Base-by-base conservation (phyloP, 1,284 basidiomycete genomes). In the Golubevia pallescens region DNA sequence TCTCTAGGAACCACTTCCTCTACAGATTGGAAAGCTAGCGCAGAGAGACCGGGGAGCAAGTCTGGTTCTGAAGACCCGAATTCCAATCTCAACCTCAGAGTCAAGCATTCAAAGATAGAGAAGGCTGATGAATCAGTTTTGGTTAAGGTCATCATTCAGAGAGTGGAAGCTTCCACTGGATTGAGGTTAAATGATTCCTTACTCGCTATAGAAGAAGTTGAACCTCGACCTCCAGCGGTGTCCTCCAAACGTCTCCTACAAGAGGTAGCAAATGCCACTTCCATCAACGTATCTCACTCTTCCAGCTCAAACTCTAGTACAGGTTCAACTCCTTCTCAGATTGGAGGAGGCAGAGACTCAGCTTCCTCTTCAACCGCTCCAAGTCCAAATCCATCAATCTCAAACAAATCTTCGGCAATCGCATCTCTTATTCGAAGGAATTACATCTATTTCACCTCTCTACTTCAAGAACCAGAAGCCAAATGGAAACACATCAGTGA, bases 381-480 rank as follows among this genome's bases (percentile, higher is more conserved):
- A 38, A 38, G 34, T 10, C 34, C 34, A 16, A 48, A 48, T 48
- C 3, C 34, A 5, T n/a, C n/a, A n/a, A n/a, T n/a, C n/a, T 4
- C 5, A 38, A 38, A 38, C 34, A 38, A 38, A 38, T 38, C 34
- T 38, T 4, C 13, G 5, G 42, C 42, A 13, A 48, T 48, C 16
- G 42, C 42, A 13, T 48, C 42, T 48, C 42, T 48, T 10, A 16
- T 48, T 48, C 42, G 42, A 48, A 48, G 42, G 16, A 48, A 48
- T 16, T 48, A 48, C 42, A 48, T 48, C 16, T 48, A 99, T 86
- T 99, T 99, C 85, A 96, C 95, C 0, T 97, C 95, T 0, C 88
- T 99, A 20, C 87, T 99, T 53, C 97, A 99, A 86, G 97, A 99
- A 81, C 97, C 97, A 0, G 95, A 98, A 85, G 94, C 94, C 1